Evolutionary conservation across 2,329 filamentous ascomycete genomes (phyloP), one percentile per base, ranked within the genome.

Genomic region (Colletotrichum spaethianum): DNA sequence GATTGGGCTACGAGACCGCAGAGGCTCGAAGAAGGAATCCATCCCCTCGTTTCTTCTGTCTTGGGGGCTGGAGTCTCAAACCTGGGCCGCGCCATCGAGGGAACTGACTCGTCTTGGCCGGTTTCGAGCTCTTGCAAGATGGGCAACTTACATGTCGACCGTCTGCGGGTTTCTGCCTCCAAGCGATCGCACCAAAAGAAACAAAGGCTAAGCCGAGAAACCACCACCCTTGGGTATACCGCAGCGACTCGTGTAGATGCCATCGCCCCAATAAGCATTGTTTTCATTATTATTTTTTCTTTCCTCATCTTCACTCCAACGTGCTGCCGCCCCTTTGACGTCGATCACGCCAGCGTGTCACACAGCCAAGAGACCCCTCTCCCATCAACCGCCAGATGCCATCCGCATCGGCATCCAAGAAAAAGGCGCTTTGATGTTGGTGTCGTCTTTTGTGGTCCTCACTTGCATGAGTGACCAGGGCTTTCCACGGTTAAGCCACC

Each of bases 341-440:
- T 26, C 62, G 62, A 70, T 70, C 67, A 66, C 7, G 40, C 33
- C 66, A 40, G 61, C 67, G 42, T 66, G 61, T 33, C 67, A 53
- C 67, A 60, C 33, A 18, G 67, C 62, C 67, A 70, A 70, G 42
- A 65, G 9, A n/a, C 31, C 31, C 40, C 61, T 11, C 60, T 31
- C 38, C 66, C 57, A 28, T 53, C 48, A 26, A 67, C 38, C 26
- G n/a, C 40, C 57, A 56, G 55, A 48, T 26, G 40, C 42, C 38
- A 38, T 23, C 44, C 18, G 50, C 8, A 65, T 36, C 66, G 23
- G 33, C 6, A 5, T 28, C 36, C 56, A 4, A 40, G 7, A 9
- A 68, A 55, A 44, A 11, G 40, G 40, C 5, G 40, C 16, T 44
- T 14, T 40, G 33, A 46, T 62, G 18, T 12, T n/a, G n/a, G n/a